Evolutionary conservation across 495 filamentous ascomycete genomes (phyloP).

Genomic region (Parmelia sp.): DNA sequence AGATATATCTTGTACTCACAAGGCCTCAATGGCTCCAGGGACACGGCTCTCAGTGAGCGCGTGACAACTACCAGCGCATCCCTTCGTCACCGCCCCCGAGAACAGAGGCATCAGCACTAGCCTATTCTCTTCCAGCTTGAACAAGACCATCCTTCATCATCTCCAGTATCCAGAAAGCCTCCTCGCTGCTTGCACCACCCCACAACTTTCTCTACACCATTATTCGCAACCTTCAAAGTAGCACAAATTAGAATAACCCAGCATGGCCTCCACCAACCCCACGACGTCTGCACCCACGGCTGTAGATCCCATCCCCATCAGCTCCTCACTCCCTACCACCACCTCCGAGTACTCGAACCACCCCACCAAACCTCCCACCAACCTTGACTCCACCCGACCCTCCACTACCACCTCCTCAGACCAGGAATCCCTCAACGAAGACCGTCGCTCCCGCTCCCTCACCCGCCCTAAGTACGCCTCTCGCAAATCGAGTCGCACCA

Average conservation of each 20-base stretch:
- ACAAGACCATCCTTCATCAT: neutral
- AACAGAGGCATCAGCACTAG: conserved; percentile 7
- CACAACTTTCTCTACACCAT: neutral
- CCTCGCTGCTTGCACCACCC: neutral
- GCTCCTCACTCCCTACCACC: neutral
- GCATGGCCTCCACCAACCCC: conserved; percentile 10
- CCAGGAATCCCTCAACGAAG: neutral
- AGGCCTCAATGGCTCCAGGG: neutral
- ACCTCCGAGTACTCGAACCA: neutral
- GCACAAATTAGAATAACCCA: neutral
- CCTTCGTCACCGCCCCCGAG: neutral
- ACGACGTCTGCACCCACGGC: neutral
- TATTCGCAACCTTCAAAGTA: neutral
- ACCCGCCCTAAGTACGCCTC: conserved; percentile 48
- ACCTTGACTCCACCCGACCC: conserved; percentile 9
- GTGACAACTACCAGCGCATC: neutral
- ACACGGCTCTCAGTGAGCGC: neutral
- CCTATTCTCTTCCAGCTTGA: neutral
- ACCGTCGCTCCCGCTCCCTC: conserved; percentile 14
- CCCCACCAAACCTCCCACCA: neutral
- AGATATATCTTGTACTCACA: neutral
- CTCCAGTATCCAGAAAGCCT: neutral
- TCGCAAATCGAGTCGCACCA: conserved; percentile 71
- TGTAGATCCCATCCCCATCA: neutral
- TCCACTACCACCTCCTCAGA: conserved; percentile 15